phyloP scores from a whole-genome alignment of 306 rosid species.

The Pyrus bretschneideri region DNA sequence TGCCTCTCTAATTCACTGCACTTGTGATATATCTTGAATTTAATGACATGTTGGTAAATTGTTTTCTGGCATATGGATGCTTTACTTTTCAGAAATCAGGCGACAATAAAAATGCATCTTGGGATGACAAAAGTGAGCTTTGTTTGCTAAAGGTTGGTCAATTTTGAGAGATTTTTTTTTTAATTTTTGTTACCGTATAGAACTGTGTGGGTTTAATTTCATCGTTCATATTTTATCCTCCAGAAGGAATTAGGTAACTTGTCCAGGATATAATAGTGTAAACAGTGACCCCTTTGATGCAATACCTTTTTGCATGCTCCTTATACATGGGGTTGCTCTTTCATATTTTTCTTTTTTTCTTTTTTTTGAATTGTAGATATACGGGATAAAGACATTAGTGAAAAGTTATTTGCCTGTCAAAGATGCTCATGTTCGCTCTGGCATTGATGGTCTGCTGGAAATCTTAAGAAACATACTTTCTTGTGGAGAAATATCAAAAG shows the following conservation, averaged over 20 bases:
- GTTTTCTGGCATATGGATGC: conserved; percentile 21
- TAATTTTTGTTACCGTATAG: not conserved
- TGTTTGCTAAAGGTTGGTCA: conserved; percentile 80
- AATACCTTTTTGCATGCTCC: not conserved
- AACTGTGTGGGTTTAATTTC: not conserved
- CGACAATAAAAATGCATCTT: conserved; percentile 40
- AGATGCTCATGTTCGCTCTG: conserved; percentile 82
- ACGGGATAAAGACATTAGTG: conserved; percentile 79
- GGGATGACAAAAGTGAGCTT: conserved; percentile 82
- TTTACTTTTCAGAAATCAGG: conserved; percentile 57
- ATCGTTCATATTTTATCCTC: not conserved
- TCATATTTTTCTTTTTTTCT: not conserved
- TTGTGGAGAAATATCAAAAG: conserved; percentile 80
- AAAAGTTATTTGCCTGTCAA: conserved; percentile 89
- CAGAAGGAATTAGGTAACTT: not conserved
- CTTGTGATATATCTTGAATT: conserved; percentile 9
- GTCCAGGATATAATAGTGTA: not conserved
- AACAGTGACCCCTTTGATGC: not conserved
- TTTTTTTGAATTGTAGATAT: conserved; percentile 48
- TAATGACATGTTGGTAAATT: conserved; percentile 19
- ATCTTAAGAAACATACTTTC: conserved; percentile 65
- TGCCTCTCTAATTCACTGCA: conserved; percentile 22
- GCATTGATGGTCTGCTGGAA: conserved; percentile 59
- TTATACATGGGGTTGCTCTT: not conserved
- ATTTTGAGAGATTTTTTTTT: conserved; percentile 2